phyloP scores from a whole-genome alignment of 2,329 filamentous ascomycete genomes.

The Phoma sp. region DNA sequence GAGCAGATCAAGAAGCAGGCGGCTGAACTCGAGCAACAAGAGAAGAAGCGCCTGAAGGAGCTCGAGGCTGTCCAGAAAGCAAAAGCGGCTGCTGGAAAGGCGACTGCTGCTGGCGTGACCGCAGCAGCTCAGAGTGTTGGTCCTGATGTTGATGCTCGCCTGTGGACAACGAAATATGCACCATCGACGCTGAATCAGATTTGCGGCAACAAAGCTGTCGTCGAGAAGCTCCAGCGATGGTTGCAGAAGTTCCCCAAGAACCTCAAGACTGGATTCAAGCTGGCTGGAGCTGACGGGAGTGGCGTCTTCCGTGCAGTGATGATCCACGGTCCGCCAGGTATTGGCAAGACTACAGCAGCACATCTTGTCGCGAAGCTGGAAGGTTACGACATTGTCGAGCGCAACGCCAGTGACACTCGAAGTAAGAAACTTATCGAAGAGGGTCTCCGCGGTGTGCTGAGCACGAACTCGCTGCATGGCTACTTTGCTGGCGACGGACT shows the following conservation, averaged over 20 bases:
- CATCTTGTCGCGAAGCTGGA: constrained; percentile 92
- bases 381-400: constrained; percentile 92
- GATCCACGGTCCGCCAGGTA: constrained; percentile 91
- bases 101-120: constrained; percentile 41
- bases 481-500: constrained; percentile 88
- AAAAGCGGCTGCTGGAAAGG: constrained; percentile 42
- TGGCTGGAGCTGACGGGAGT: constrained; percentile 81
- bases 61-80: constrained; percentile 44
- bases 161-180: constrained; percentile 97
- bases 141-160: constrained; percentile 43
- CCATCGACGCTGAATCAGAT: constrained; percentile 85
- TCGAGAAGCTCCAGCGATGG: constrained; percentile 91
- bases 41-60: constrained; percentile 73
- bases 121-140: constrained; percentile 26
- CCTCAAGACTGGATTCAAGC: constrained; percentile 80
- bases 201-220: constrained; percentile 89
- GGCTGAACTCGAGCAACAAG: constrained; percentile 83
- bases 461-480: constrained; percentile 89
- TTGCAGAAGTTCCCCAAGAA: constrained; percentile 80
- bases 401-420: constrained; percentile 91
- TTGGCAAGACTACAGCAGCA: constrained; percentile 96
- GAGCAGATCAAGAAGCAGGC: constrained; percentile 81
- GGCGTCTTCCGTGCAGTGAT: constrained; percentile 88
- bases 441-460: constrained; percentile 86
- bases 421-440: constrained; percentile 95